Base-by-base conservation (phyloP, 2,329 filamentous ascomycete species). In the Grosmannia serpens region DNA sequence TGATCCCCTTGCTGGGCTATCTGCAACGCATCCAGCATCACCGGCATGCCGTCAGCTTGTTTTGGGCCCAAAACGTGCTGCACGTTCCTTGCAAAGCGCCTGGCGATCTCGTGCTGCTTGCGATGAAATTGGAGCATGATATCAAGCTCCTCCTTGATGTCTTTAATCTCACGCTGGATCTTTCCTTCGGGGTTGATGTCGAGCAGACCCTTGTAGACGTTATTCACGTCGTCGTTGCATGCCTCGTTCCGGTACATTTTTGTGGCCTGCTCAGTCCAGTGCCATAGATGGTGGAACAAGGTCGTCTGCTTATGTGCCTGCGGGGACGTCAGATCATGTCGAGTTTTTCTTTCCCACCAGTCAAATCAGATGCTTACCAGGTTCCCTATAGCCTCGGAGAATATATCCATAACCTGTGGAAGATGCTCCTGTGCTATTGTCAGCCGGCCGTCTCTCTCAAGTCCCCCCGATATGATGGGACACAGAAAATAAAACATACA, bases 91-190 rank as follows among this genome's bases (percentile, higher is more conserved):
- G 64, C 63, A 57, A 69, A 71, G 3, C 61, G 61, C 24, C 66
- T 65, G 4, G 73, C 57, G 0, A 71, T 66, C 4, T 70, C 67
- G 2, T 60, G 52, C 46, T 76, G 75, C n/a, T 69, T 67, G 7
- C 66, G 67, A 5, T 67, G 65, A 17, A 78, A 67, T 17, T 70
- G 67, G 0, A 72, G 64, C 67, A 79, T 76, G 56, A 78, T 78
- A 10, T 74, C 71, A 0, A 79, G 68, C 60, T 79, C 76, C 17
- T 78, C 75, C 1, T 74, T 63, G 26, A 78, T 75, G 49, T 78
- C 75, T 54, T 75, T 74, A 11, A 75, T 72, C 55, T 78, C 76
- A 0, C 68, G 65, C 35, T 76, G 70, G 0, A 78, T 65, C 24
- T 70, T 67, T 0, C 72, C 73, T 60, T 78, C 75, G 1, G 70